Conservation (phyloP, 495 filamentous ascomycete species). For the Penicillium coffeae region DNA sequence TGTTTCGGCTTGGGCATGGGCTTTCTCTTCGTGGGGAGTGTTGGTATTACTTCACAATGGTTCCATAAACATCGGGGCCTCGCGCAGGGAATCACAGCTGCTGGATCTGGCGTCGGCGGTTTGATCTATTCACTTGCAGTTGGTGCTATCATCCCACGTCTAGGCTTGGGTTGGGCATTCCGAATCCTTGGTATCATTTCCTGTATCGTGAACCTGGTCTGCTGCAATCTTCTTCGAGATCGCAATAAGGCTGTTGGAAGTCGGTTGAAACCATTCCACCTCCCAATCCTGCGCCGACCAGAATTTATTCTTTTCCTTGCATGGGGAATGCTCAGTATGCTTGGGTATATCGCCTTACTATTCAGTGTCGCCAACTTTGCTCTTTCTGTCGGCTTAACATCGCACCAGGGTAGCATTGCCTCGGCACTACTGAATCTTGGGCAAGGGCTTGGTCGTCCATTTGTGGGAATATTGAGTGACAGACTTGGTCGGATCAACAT, state of each 20-base stretch:
- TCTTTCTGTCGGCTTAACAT: slow-evolving; percentile 58
- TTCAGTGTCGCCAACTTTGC: slow-evolving; percentile 77
- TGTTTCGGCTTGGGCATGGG: slow-evolving; percentile 74
- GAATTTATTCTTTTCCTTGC: slow-evolving; percentile 62
- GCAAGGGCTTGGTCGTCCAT: slow-evolving; percentile 64
- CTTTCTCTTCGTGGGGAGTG: slow-evolving; percentile 68
- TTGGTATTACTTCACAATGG: slow-evolving; percentile 75
- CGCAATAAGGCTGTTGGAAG: slow-evolving; percentile 66
- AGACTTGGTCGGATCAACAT: slow-evolving; percentile 69
- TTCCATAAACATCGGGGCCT: slow-evolving; percentile 65
- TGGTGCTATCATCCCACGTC: slow-evolving; percentile 52
- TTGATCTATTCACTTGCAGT: slow-evolving; percentile 54
- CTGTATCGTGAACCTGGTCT: slow-evolving; percentile 60
- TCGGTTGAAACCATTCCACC: slow-evolving; percentile 59
- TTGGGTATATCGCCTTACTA: slow-evolving; percentile 72
- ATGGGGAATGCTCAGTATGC: slow-evolving; percentile 68
- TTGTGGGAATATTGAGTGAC: slow-evolving; percentile 73
- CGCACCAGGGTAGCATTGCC: slow-evolving; percentile 64
- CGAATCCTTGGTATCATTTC: slow-evolving; percentile 66
- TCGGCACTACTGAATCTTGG: slow-evolving; percentile 71
- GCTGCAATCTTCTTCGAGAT: slow-evolving; percentile 60
- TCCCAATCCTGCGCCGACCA: slow-evolving; percentile 53
- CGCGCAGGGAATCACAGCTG: slow-evolving; percentile 68
- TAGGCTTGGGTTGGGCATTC: slow-evolving; percentile 68
- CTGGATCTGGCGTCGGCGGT: slow-evolving; percentile 74